Evolutionary conservation across 257 asterid genomes (phyloP).

Genomic region (Petunia secreta): DNA sequence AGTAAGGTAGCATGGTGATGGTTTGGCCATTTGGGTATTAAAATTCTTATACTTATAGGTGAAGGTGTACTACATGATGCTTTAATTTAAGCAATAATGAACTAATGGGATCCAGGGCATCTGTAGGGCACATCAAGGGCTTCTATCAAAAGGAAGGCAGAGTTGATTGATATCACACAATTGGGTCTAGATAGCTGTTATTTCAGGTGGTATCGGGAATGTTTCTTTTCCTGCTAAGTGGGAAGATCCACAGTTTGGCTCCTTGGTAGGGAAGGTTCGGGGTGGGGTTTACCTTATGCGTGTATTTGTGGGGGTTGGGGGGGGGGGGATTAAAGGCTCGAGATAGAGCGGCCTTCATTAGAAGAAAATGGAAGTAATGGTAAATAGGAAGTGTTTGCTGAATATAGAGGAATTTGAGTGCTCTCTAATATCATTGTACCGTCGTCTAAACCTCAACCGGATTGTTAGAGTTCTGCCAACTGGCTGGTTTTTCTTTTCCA

Average conservation of each 20-base stretch:
- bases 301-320: not conserved
- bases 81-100: not conserved
- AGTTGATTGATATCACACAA: not conserved
- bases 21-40: not conserved
- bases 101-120: not conserved
- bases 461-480: not conserved
- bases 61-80: not conserved
- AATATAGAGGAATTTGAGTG: not conserved
- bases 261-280: not conserved
- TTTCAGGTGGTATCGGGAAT: not conserved
- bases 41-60: not conserved
- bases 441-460: slow-evolving; percentile 2
- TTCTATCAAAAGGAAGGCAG: not conserved
- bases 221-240: not conserved
- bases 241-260: not conserved
- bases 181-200: not conserved
- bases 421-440: not conserved
- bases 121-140: not conserved
- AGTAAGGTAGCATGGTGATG: not conserved
- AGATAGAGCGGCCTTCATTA: not conserved
- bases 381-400: not conserved
- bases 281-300: not conserved
- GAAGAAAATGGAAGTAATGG: not conserved
- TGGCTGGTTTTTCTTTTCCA: not conserved
- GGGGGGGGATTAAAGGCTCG: not conserved